Evolutionary conservation across 768 basidiomycete species (phyloP).

Genomic region (Trametes maxima): DNA sequence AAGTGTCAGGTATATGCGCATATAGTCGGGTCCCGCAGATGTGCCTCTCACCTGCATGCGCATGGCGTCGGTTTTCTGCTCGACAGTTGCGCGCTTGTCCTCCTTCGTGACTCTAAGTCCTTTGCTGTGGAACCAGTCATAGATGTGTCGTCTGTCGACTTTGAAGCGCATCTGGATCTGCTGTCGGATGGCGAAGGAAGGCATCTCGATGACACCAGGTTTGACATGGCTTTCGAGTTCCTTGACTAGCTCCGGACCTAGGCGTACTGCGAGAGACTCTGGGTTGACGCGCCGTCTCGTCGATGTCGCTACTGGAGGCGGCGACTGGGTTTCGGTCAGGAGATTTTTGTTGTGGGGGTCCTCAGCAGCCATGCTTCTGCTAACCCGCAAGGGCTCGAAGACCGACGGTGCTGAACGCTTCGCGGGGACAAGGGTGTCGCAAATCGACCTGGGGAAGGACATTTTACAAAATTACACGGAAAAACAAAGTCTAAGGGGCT

Average conservation of each 20-base stretch:
- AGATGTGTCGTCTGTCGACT: conserved; percentile 74
- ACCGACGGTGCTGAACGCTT: conserved; percentile 15
- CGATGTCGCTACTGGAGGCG: conserved; percentile 10
- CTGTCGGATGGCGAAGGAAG: conserved; percentile 67
- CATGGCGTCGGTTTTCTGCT: conserved; percentile 16
- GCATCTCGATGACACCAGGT: conserved; percentile 74
- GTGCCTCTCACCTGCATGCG: conserved; percentile 16
- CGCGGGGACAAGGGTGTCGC: conserved; percentile 15
- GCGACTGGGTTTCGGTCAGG: conserved; percentile 5
- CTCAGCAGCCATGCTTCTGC: conserved; percentile 18
- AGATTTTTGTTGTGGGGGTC: conserved; percentile 8
- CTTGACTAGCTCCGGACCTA: conserved; percentile 65
- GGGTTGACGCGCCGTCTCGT: conserved; percentile 59
- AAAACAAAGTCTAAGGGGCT: not conserved
- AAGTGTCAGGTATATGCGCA: conserved; percentile 2
- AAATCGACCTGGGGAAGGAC: conserved; percentile 1
- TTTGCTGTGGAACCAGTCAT: conserved; percentile 74
- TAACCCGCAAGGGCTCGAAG: conserved; percentile 10
- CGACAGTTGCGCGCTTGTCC: conserved; percentile 26
- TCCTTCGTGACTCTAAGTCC: conserved; percentile 38
- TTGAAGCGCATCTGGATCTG: conserved; percentile 70
- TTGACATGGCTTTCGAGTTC: conserved; percentile 74
- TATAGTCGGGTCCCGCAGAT: not conserved
- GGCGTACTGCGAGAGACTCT: conserved; percentile 64
- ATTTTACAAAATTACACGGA: not conserved